phyloP scores from a whole-genome alignment of 768 basidiomycete genomes.

The Udeniomyces megalosporus region DNA sequence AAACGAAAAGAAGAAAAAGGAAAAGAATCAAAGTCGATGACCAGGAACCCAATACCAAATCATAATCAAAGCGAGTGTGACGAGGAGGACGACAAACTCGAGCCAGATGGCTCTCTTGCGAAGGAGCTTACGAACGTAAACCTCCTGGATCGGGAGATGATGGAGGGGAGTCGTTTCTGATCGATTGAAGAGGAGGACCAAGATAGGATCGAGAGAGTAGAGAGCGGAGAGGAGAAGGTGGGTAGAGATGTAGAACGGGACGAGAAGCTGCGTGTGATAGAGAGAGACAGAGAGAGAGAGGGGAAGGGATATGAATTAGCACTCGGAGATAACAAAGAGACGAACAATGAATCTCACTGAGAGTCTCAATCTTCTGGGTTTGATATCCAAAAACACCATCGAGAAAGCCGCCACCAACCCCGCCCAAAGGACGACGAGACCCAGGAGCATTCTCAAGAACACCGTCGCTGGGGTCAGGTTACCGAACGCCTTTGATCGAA shows the following conservation, averaged over 20 bases:
- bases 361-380: slow-evolving; percentile 79
- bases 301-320: not conserved
- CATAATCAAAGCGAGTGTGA: slow-evolving; percentile 67
- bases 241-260: slow-evolving; percentile 77
- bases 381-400: slow-evolving; percentile 80
- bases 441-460: slow-evolving; percentile 66
- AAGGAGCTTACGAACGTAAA: slow-evolving; percentile 81
- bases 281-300: not conserved
- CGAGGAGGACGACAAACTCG: slow-evolving; percentile 35
- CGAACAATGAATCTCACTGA: slow-evolving; percentile 51
- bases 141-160: slow-evolving; percentile 76
- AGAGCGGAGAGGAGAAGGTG: slow-evolving; percentile 88
- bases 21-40: slow-evolving; percentile 64
- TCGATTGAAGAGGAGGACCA: slow-evolving; percentile 69
- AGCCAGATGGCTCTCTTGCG: slow-evolving; percentile 87
- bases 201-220: slow-evolving; percentile 90
- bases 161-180: slow-evolving; percentile 96
- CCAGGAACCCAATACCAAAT: slow-evolving; percentile 95
- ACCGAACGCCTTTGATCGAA: slow-evolving; percentile 92
- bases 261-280: slow-evolving; percentile 53
- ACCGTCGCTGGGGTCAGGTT: slow-evolving; percentile 86
- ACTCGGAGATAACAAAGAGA: not conserved
- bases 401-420: slow-evolving; percentile 80
- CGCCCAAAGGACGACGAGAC: slow-evolving; percentile 81
- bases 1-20: too few relatives aligned